Evolutionary conservation across 169 alveolate species (phyloP), one percentile per base, ranked within the genome.

Genomic region (Plasmodium billcollinsi): DNA sequence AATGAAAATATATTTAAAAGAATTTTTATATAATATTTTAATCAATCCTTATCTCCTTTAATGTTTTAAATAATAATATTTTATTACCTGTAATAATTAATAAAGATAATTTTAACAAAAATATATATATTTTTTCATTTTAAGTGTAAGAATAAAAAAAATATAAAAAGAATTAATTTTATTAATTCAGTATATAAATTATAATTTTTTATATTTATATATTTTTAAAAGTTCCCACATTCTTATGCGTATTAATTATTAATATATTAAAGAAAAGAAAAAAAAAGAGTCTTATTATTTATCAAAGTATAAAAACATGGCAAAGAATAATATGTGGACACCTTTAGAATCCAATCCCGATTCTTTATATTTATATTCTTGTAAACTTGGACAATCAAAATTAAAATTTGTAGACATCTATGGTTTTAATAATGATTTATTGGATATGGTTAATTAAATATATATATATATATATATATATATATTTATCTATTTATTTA

Each of bases 301-400:
- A 1, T 26, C 33, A 26, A 26, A 26, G 33, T 3, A 62, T 3
- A 62, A 29, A 29, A 78, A 78, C 24, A 78, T 78, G 90, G 9
- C 24, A 18, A 66, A 71, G 8, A 67, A 63, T 18, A 33, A 67
- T 24, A 66, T 33, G 4, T 78, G 90, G 90, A 33, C 67, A 47
- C 90, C 90, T 20, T 49, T 78, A 52, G 90, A 78, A 24, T 78
- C 90, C 29, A 67, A 78, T 58, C 90, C 90, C 14, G 90, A 78
- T 69, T 65, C 90, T 11, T 54, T 78, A 50, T 66, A 65, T 49
- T 58, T 67, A n/a, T 78, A 66, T 47, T 78, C 78, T 7, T 67
- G 90, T 58, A 78, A 78, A 33, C 78, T 78, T 66, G 90, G 90
- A n/a, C 90, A 78, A 20, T 15, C 66, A 21, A 78, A 78, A 58